Conservation (phyloP, 768 basidiomycete genomes). For the Dendrothele bispora region DNA sequence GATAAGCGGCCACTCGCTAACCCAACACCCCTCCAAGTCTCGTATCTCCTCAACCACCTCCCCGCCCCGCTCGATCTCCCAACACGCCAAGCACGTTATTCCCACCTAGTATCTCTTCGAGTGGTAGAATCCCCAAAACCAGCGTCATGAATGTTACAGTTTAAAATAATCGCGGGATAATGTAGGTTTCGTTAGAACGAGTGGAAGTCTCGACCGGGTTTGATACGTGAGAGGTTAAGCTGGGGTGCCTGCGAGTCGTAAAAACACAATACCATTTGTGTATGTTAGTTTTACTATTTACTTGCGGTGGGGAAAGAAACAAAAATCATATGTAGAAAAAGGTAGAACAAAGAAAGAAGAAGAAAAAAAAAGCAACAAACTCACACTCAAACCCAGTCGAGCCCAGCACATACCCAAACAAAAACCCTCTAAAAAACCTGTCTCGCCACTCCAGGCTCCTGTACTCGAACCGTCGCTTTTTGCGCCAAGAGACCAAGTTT, state of each 20-base stretch:
- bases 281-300: too few relatives aligned
- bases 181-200: conserved; percentile 68
- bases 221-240: conserved; percentile 65
- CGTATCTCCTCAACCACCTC: conserved; percentile 60
- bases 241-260: conserved; percentile 63
- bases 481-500: conserved; percentile 55
- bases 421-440: conserved; percentile 65
- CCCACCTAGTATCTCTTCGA: conserved; percentile 45
- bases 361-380: conserved; percentile 14
- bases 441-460: conserved; percentile 32
- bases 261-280: too few relatives aligned
- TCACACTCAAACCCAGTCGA: conserved; percentile 72
- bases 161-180: conserved; percentile 55
- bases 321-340: too few relatives aligned
- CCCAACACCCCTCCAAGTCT: too few relatives aligned
- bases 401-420: conserved; percentile 72
- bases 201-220: conserved; percentile 52
- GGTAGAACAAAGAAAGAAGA: too few relatives aligned
- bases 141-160: conserved; percentile 57
- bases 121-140: conserved; percentile 58
- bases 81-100: conserved; percentile 67
- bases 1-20: too few relatives aligned
- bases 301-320: too few relatives aligned
- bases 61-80: conserved; percentile 58
- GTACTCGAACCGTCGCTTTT: conserved; percentile 24